These are phyloP conservation scores for Colletotrichum sp. DNA, from an alignment of 2,329 filamentous ascomycete genomes.

Conservation along the genomic window DNA sequence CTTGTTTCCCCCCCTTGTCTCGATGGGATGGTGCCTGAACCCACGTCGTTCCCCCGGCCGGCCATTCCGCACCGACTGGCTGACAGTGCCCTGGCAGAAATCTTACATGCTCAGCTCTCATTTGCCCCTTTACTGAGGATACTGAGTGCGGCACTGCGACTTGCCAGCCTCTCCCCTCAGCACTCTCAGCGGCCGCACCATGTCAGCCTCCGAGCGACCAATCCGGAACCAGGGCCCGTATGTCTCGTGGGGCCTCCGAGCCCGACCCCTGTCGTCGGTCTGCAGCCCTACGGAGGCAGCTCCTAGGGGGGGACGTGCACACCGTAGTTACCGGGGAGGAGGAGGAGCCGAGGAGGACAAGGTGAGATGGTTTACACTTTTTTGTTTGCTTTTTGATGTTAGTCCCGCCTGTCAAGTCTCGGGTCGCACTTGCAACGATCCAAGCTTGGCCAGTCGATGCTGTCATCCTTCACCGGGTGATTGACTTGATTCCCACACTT, in stretches of 20 bases:
- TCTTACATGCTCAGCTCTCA: constrained; percentile 9
- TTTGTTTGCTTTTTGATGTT: background rate
- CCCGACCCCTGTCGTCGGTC: constrained; percentile 12
- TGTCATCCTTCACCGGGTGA: background rate
- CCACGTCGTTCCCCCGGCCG: background rate
- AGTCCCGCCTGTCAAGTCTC: background rate
- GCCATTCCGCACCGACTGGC: constrained; percentile 18
- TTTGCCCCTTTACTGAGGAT: constrained; percentile 19
- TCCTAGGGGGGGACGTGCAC: background rate
- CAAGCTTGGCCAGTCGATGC: background rate
- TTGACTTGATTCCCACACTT: background rate
- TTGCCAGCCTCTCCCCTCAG: background rate
- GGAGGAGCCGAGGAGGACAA: background rate
- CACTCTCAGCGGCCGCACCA: constrained; percentile 3
- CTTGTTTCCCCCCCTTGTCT: background rate
- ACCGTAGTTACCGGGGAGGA: background rate
- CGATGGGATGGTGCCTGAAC: background rate
- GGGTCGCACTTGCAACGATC: background rate
- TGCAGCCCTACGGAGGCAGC: constrained; percentile 19
- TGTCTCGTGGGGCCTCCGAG: constrained; percentile 17
- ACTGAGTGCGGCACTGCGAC: background rate
- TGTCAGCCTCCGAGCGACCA: constrained; percentile 4
- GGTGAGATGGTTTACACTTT: constrained; percentile 4
- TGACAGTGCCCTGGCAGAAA: constrained; percentile 13
- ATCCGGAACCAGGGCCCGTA: constrained; percentile 1